These are phyloP conservation scores for Pythium phragmitis DNA, from an alignment of 352 stramenopile species.

Conservation along the genomic window DNA sequence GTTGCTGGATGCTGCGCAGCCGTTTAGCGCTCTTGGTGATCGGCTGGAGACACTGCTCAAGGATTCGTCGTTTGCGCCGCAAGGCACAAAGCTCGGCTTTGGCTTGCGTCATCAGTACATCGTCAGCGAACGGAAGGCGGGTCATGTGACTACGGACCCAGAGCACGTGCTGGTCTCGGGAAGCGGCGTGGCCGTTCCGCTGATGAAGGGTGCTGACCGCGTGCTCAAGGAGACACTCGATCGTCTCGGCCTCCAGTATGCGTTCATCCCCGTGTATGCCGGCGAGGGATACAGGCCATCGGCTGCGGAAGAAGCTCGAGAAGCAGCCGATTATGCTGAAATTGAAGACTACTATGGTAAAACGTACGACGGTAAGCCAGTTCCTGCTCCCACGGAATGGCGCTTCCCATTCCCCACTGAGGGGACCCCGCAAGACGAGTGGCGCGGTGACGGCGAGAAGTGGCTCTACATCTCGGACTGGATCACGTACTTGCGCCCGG, in stretches of 20 bases:
- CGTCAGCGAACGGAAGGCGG: neutral
- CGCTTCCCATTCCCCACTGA: neutral
- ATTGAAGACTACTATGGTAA: neutral
- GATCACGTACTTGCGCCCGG: neutral
- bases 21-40: neutral
- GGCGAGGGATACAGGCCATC: conserved; percentile 1
- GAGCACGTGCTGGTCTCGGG: neutral
- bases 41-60: neutral
- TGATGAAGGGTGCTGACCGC: conserved; percentile 19
- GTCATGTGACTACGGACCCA: neutral
- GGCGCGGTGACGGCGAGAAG: neutral
- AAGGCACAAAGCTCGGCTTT: conserved; percentile 16
- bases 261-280: conserved; percentile 20
- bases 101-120: conserved; percentile 1
- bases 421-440: neutral
- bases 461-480: conserved; percentile 4
- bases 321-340: neutral
- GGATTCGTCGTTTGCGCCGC: conserved; percentile 7
- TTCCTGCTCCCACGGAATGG: neutral
- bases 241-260: conserved; percentile 15
- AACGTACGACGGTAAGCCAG: neutral
- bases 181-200: neutral
- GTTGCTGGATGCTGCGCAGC: neutral
- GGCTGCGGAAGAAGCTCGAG: neutral
- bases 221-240: conserved; percentile 15